These are phyloP conservation scores for Cutaneotrichosporon arboriforme DNA, from an alignment of 1,284 basidiomycete genomes.

Conservation along the genomic window DNA sequence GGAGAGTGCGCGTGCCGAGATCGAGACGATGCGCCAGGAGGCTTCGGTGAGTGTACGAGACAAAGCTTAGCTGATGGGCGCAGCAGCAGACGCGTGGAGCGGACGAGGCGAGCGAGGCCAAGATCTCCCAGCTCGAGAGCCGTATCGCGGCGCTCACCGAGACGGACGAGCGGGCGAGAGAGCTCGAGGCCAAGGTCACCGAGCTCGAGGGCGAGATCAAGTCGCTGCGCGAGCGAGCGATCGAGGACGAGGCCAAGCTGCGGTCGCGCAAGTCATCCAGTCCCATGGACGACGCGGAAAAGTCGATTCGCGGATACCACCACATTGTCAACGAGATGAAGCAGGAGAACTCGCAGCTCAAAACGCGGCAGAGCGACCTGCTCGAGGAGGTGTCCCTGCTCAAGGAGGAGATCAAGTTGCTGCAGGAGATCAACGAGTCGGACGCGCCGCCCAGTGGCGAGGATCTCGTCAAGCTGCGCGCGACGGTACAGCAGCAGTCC, in stretches of 20 bases:
- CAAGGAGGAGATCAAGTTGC: conserved; percentile 40
- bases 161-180: conserved; percentile 9
- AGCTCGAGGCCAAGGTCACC: conserved; percentile 27
- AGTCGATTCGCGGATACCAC: conserved; percentile 45
- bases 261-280: conserved; percentile 17
- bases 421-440: conserved; percentile 28
- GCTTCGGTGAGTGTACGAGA: conserved; percentile 57
- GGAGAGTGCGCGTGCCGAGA: conserved; percentile 85
- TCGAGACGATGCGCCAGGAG: conserved; percentile 74
- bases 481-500: conserved; percentile 18
- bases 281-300: conserved; percentile 33
- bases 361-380: conserved; percentile 63
- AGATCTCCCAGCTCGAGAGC: conserved; percentile 25
- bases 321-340: conserved; percentile 83
- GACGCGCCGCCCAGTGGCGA: conserved; percentile 12
- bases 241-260: conserved; percentile 1
- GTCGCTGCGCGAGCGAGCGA: conserved; percentile 4
- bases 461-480: conserved; percentile 31
- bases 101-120: conserved; percentile 22
- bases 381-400: conserved; percentile 72
- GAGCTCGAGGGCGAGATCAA: conserved; percentile 30
- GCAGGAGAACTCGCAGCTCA: conserved; percentile 65
- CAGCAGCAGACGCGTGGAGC: not conserved
- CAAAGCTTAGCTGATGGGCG: no score
- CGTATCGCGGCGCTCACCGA: conserved; percentile 14